These are phyloP conservation scores for Prunus mume DNA, from an alignment of 306 rosid species.

Conservation along the genomic window DNA sequence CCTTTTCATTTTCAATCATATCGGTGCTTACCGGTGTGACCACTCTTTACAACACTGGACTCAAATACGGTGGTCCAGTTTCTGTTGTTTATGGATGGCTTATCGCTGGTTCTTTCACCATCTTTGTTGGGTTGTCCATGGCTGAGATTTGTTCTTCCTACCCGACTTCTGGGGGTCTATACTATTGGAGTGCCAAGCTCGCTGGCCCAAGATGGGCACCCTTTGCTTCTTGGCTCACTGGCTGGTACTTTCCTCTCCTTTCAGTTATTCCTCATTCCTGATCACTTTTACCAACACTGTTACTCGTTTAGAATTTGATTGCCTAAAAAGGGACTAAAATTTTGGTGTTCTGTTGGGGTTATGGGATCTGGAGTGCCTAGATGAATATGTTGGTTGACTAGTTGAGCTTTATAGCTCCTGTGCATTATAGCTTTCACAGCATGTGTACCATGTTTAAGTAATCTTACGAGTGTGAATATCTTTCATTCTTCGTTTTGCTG, in stretches of 20 bases:
- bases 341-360: not conserved
- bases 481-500: not conserved
- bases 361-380: conserved; percentile 2
- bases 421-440: not conserved
- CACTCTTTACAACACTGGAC: conserved; percentile 86
- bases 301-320: not conserved
- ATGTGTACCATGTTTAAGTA: not conserved
- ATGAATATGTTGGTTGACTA: not conserved
- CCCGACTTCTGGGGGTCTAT: conserved; percentile 97
- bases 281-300: not conserved
- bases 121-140: conserved; percentile 86
- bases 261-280: not conserved
- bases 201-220: conserved; percentile 96
- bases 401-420: not conserved
- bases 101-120: conserved; percentile 68
- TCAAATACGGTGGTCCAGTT: conserved; percentile 79
- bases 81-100: conserved; percentile 87
- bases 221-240: conserved; percentile 95
- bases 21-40: conserved; percentile 90
- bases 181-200: conserved; percentile 97
- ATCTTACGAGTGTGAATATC: not conserved
- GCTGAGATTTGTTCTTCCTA: conserved; percentile 94
- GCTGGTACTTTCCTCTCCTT: conserved; percentile 55
- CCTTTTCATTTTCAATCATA: conserved; percentile 88
- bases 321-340: not conserved